These are phyloP conservation scores for Mikania micrantha DNA, from an alignment of 129 eudicot species.

Conservation along the genomic window DNA sequence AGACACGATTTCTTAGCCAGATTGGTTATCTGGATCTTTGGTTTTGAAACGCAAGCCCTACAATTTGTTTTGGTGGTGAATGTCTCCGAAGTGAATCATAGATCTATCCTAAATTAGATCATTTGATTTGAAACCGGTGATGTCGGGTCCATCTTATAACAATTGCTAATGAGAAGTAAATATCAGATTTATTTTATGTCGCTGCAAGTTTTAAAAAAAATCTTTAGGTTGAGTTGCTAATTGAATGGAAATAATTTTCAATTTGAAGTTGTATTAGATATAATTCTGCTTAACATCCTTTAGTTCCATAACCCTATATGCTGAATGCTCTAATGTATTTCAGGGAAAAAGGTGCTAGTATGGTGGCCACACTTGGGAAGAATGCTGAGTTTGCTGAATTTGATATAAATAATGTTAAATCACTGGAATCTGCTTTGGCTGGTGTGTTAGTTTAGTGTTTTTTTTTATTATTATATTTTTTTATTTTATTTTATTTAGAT, in stretches of 20 bases:
- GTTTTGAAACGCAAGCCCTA: no score
- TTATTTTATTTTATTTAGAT: no score
- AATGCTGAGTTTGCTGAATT: slow-evolving; percentile 63
- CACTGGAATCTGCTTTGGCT: slow-evolving; percentile 49
- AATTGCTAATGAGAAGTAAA: background rate
- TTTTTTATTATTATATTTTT: no score
- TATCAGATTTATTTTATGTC: background rate
- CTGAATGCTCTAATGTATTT: slow-evolving; percentile 2
- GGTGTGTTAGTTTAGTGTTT: slow-evolving; percentile 45
- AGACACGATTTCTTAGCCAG: no score
- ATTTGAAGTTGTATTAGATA: background rate
- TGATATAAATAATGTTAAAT: slow-evolving; percentile 45
- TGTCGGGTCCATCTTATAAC: no score
- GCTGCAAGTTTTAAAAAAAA: background rate
- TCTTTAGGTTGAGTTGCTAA: background rate
- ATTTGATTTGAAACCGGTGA: no score
- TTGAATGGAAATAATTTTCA: background rate
- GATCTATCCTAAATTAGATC: no score
- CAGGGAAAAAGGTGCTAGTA: slow-evolving; percentile 81
- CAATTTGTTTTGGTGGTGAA: no score
- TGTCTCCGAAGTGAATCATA: no score
- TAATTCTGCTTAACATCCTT: background rate
- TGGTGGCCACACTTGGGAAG: slow-evolving; percentile 65
- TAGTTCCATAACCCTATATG: background rate
- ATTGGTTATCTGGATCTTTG: no score